These are phyloP conservation scores for Pilobolus umbonatus DNA, from an alignment of 192 early-diverging fungal species.

Conservation along the genomic window DNA sequence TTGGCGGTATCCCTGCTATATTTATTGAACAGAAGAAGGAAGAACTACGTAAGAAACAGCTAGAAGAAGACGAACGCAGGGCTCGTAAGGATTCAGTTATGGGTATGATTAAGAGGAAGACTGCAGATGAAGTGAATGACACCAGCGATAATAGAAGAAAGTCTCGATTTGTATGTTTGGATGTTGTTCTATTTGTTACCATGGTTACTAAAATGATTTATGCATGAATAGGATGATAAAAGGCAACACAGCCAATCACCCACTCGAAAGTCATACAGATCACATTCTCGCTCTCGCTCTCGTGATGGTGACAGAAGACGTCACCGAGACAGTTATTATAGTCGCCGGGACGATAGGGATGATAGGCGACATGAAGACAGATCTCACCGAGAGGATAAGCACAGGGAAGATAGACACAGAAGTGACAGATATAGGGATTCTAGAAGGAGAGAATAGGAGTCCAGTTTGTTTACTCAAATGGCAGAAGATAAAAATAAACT, in stretches of 20 bases:
- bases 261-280: conserved; percentile 5
- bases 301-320: conserved; percentile 23
- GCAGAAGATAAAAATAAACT: background rate
- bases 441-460: conserved; percentile 25
- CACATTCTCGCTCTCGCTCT: conserved; percentile 15
- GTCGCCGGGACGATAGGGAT: conserved; percentile 27
- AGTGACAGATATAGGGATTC: conserved; percentile 19
- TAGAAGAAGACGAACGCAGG: conserved; percentile 12
- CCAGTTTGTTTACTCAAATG: background rate
- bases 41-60: conserved; percentile 59
- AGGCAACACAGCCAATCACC: conserved; percentile 12
- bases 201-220: background rate
- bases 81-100: conserved; percentile 9
- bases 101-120: conserved; percentile 2
- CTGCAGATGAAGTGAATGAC: conserved; percentile 1
- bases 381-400: conserved; percentile 12
- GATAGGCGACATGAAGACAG: conserved; percentile 22
- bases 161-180: conserved; percentile 10
- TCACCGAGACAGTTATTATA: conserved; percentile 25
- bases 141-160: background rate
- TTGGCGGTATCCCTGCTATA: conserved; percentile 78
- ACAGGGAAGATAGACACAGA: too few relatives aligned
- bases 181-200: background rate
- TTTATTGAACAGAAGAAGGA: conserved; percentile 87
- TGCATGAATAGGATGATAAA: conserved; percentile 9